Evolutionary conservation across 2,329 filamentous ascomycete species (phyloP), one percentile per base, ranked within the genome.

Genomic region (Amauroascus niger): DNA sequence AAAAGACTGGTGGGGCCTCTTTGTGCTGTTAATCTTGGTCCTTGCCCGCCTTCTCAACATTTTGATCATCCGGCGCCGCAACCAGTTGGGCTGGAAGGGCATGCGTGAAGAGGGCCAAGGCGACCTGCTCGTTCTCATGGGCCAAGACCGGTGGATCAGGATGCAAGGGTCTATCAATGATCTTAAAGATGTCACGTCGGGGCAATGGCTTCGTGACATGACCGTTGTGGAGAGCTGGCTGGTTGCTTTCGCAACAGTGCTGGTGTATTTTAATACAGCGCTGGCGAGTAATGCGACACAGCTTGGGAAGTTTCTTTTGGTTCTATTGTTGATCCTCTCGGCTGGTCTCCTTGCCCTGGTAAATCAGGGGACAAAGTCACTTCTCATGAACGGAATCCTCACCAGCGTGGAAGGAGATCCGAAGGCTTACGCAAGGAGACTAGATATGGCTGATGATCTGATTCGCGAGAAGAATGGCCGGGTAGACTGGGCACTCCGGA

Each of bases 131-230:
- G 68, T 83, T 22, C 73, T 80, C 26, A 69, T 83, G 3, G 75
- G 74, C 18, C 69, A 73, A 22, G 76, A 77, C 40, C 70, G 75
- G 0, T 74, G 72, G 60, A 71, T 83, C 1, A 68, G 76, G 11
- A 70, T 84, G 40, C 72, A 74, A 26, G 82, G 81, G 3, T 62
- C 70, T 3, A 70, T 76, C 6, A 71, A 76, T 30, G 81, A 83
- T 61, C 69, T 84, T 6, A 79, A 79, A 54, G 79, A 80, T 28
- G 72, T 83, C 39, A 83, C 80, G 1, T 75, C 77, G 2, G 75
- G 77, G 2, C 61, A 72, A 26, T 84, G 80, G 80, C 65, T 84
- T 44, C 70, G 74, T 9, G 68, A 74, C 37, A 74, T 77, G 63
- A 79, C 76, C 0, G 65, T 70, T 24, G 45, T 73, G 1, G 76